A percentile compares a stretch with the other conserved stretches of the same genome.
phyloP scores from a whole-genome alignment of 352 stramenopile genomes.

The Pythium graminicola region DNA sequence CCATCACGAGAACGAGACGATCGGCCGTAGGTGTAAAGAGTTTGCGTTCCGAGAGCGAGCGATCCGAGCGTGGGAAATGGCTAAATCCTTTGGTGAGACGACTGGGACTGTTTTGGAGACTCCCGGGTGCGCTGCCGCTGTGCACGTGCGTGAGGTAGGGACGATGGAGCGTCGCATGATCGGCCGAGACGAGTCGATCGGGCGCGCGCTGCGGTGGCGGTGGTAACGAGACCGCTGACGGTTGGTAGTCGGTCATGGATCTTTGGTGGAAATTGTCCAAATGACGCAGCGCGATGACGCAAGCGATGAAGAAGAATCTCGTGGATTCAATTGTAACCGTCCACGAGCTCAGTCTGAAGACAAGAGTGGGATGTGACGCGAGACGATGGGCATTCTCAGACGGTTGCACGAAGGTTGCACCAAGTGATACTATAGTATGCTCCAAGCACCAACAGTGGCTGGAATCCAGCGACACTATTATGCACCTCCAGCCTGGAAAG shows the following conservation, averaged over 20 bases:
- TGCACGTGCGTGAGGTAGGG: constrained; percentile 12
- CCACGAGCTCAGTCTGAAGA: neutral
- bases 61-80: constrained; percentile 18
- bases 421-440: constrained; percentile 3
- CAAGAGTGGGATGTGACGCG: constrained; percentile 19
- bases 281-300: neutral
- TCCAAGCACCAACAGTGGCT: too few relatives aligned
- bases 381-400: neutral
- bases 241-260: neutral
- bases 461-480: too few relatives aligned
- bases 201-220: constrained; percentile 10
- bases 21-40: constrained; percentile 80
- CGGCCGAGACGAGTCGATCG: constrained; percentile 17
- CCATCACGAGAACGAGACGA: constrained; percentile 95
- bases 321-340: neutral
- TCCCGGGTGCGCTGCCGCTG: constrained; percentile 16
- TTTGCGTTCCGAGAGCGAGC: constrained; percentile 61
- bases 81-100: constrained; percentile 10
- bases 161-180: neutral
- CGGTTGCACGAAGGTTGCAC: constrained; percentile 9
- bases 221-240: neutral
- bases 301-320: constrained; percentile 5
- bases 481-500: too few relatives aligned
- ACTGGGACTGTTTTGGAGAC: constrained; percentile 20
- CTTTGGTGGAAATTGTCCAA: neutral